A percentile compares a stretch with the other conserved stretches of the same genome.
phyloP scores from a whole-genome alignment of 805 yeast genomes.

The Candida multigemmis region DNA sequence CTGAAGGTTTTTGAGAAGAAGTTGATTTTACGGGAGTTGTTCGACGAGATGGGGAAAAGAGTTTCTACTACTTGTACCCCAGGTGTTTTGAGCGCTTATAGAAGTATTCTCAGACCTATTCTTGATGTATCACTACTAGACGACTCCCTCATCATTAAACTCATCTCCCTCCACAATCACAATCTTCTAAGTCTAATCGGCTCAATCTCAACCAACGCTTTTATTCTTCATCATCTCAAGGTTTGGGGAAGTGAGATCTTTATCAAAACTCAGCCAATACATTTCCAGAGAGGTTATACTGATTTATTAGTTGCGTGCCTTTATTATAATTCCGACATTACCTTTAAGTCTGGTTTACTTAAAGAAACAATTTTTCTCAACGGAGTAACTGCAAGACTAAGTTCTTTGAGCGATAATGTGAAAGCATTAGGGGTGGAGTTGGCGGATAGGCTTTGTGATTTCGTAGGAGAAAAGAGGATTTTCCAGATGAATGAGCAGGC shows the following conservation, averaged over 20 bases:
- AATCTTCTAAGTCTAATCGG: conserved; percentile 4
- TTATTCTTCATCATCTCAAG: conserved; percentile 9
- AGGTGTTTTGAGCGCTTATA: no score
- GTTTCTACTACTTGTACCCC: no score
- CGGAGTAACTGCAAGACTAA: conserved; percentile 47
- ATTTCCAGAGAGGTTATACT: conserved; percentile 40
- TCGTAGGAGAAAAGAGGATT: conserved; percentile 17
- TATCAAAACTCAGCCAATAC: conserved; percentile 30
- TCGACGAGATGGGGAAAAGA: no score
- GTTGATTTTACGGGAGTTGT: no score
- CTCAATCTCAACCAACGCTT: conserved; percentile 6
- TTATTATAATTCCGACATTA: conserved; percentile 6
- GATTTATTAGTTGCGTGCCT: conserved; percentile 34
- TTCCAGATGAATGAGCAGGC: conserved; percentile 10
- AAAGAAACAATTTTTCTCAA: conserved; percentile 31
- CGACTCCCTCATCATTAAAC: not conserved
- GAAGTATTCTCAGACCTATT: conserved; percentile 10
- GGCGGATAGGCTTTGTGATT: conserved; percentile 40
- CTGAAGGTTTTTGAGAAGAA: conserved; percentile 20
- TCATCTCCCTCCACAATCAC: no score
- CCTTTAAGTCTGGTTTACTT: conserved; percentile 18
- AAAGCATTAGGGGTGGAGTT: conserved; percentile 48
- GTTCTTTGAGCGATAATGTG: conserved; percentile 34
- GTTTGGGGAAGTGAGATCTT: conserved; percentile 17
- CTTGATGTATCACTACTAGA: conserved; percentile 2